These are phyloP conservation scores for Penicillium salamii DNA, from an alignment of 495 filamentous ascomycete genomes.

Conservation along the genomic window DNA sequence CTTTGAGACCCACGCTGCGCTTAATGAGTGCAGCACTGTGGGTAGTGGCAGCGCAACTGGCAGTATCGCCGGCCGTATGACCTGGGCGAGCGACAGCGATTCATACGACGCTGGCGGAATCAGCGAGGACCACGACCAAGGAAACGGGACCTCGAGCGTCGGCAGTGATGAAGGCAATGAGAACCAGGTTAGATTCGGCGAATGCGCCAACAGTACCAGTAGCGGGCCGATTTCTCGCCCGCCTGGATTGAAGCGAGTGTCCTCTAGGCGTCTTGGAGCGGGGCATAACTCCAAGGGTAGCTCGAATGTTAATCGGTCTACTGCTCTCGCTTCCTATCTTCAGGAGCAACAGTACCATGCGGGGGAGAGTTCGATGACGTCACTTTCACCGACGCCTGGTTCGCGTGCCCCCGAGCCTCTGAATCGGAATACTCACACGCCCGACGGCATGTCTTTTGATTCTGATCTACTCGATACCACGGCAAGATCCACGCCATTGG, in stretches of 20 bases:
- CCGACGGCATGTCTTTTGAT: constrained; percentile 58
- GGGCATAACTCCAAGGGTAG: no score
- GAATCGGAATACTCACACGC: constrained; percentile 45
- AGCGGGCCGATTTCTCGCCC: constrained; percentile 64
- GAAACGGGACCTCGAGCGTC: constrained; percentile 59
- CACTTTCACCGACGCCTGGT: constrained; percentile 33
- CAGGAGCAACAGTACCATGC: constrained; percentile 26
- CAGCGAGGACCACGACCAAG: constrained; percentile 61
- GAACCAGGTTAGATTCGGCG: constrained; percentile 80
- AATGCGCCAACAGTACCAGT: constrained; percentile 77
- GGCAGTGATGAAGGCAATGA: constrained; percentile 71
- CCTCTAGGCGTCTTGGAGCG: no score
- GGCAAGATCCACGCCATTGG: constrained; percentile 39
- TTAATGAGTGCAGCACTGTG: constrained; percentile 78
- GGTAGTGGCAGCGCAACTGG: constrained; percentile 79
- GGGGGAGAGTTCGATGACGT: constrained; percentile 28
- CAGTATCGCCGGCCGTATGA: constrained; percentile 68
- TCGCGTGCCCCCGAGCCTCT: constrained; percentile 40
- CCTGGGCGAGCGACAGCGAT: constrained; percentile 68
- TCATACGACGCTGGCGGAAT: constrained; percentile 66
- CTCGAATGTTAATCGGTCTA: constrained; percentile 24
- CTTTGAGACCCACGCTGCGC: constrained; percentile 64
- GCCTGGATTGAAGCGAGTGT: constrained; percentile 26
- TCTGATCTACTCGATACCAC: constrained; percentile 54
- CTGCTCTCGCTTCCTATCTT: constrained; percentile 22